phyloP scores from a whole-genome alignment of 192 early-diverging fungal genomes.

The Chytriomyces hyalinus region DNA sequence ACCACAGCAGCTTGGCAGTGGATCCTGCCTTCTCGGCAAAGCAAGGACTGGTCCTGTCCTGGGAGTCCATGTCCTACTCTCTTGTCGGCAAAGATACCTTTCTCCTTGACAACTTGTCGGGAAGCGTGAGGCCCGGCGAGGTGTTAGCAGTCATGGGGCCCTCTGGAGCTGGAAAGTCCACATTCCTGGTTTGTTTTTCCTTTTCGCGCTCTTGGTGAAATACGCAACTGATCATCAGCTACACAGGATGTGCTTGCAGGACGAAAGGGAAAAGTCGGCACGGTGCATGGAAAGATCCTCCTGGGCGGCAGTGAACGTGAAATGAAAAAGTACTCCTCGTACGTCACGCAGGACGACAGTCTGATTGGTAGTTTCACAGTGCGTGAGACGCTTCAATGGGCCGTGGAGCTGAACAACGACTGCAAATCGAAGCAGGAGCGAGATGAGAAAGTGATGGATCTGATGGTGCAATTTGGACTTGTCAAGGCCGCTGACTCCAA shows the following conservation, averaged over 20 bases:
- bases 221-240: neutral
- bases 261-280: conserved; percentile 18
- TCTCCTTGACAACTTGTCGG: conserved; percentile 54
- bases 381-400: conserved; percentile 49
- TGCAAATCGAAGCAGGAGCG: conserved; percentile 38
- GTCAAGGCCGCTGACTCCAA: conserved; percentile 54
- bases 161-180: conserved; percentile 48
- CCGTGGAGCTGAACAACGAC: conserved; percentile 11
- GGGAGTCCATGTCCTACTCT: neutral
- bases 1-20: neutral
- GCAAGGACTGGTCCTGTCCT: neutral
- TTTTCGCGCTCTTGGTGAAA: neutral
- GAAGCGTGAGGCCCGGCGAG: conserved; percentile 55
- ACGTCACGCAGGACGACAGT: conserved; percentile 42
- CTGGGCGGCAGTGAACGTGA: conserved; percentile 36
- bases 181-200: conserved; percentile 29
- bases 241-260: conserved; percentile 18
- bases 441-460: conserved; percentile 63
- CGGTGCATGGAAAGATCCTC: conserved; percentile 21
- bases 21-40: neutral
- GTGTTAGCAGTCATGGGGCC: conserved; percentile 64
- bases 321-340: conserved; percentile 39
- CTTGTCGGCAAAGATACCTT: neutral
- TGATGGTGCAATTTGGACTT: conserved; percentile 65
- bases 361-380: conserved; percentile 65